Conservation (phyloP, 106 monocot genomes). For the Dendrobium catenatum region DNA sequence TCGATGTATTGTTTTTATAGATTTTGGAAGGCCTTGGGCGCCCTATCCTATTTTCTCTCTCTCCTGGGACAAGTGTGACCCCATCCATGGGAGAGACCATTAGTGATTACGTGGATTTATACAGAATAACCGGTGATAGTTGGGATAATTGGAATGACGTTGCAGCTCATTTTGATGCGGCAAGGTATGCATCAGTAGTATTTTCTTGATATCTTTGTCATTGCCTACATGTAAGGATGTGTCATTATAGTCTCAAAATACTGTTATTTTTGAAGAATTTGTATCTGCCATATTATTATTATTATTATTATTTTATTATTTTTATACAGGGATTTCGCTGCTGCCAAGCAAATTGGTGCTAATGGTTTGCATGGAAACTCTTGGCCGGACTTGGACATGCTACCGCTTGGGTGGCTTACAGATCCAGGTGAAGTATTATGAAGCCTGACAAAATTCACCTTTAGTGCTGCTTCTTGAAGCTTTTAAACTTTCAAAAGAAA, state of each 20-base stretch:
- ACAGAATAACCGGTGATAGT: slow-evolving; percentile 85
- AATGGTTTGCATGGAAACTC: slow-evolving; percentile 65
- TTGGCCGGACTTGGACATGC: slow-evolving; percentile 99
- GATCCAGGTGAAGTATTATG: slow-evolving; percentile 47
- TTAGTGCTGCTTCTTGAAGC: not conserved
- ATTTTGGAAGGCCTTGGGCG: slow-evolving; percentile 58
- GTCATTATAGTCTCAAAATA: not conserved
- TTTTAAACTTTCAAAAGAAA: not conserved
- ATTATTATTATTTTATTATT: not conserved
- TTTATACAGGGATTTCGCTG: slow-evolving; percentile 61
- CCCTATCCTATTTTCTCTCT: slow-evolving; percentile 64
- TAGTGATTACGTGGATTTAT: slow-evolving; percentile 67
- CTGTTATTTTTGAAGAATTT: not conserved
- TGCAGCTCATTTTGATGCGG: slow-evolving; percentile 65
- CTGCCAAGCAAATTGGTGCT: slow-evolving; percentile 64
- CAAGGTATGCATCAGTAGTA: slow-evolving; percentile 42
- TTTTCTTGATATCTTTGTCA: not conserved
- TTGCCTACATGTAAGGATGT: not conserved
- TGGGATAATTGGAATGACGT: slow-evolving; percentile 93
- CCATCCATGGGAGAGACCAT: slow-evolving; percentile 56
- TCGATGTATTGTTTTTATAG: slow-evolving; percentile 20
- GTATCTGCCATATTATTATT: not conserved
- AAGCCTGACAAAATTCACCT: slow-evolving; percentile 1
- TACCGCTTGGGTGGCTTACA: slow-evolving; percentile 95
- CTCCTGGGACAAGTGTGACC: slow-evolving; percentile 62